Percentiles rank a stretch among this genome's conserved stretches.
phyloP scores from a whole-genome alignment of 176 grass and related monocot species.

The Puya raimondii region DNA sequence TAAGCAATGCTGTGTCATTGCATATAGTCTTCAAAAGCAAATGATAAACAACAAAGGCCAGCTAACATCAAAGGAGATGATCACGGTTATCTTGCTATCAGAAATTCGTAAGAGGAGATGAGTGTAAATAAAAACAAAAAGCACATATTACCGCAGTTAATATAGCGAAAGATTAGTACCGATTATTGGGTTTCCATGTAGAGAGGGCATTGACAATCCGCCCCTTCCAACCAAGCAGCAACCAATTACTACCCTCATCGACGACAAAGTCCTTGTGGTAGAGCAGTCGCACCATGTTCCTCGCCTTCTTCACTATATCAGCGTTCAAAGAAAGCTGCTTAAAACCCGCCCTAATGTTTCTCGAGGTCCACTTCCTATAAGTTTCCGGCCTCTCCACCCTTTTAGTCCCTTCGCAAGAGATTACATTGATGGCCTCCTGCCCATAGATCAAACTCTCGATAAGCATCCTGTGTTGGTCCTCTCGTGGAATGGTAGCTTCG shows the following conservation, averaged over 20 bases:
- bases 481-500: slow-evolving; percentile 26
- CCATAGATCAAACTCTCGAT: slow-evolving; percentile 30
- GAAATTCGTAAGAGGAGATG: too few species aligned
- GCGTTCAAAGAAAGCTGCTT: slow-evolving; percentile 19
- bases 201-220: slow-evolving; percentile 26
- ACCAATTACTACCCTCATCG: slow-evolving; percentile 28
- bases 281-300: slow-evolving; percentile 7
- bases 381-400: slow-evolving; percentile 40
- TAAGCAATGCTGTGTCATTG: too few species aligned
- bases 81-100: too few species aligned
- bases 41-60: too few species aligned
- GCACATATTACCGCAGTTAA: too few species aligned
- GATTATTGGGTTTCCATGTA: slow-evolving; percentile 12
- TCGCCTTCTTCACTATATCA: background rate
- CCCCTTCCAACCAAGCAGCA: slow-evolving; percentile 46
- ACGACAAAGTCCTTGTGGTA: slow-evolving; percentile 37
- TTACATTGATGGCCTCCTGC: slow-evolving; percentile 10
- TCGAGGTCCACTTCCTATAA: slow-evolving; percentile 38
- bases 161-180: too few species aligned
- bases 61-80: too few species aligned
- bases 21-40: too few species aligned
- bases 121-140: too few species aligned
- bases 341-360: slow-evolving; percentile 22
- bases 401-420: slow-evolving; percentile 42
- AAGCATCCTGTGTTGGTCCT: slow-evolving; percentile 17